Evolutionary conservation across 768 basidiomycete genomes (phyloP), one percentile per base, ranked within the genome.

Genomic region (Podaxis carcinomalis): DNA sequence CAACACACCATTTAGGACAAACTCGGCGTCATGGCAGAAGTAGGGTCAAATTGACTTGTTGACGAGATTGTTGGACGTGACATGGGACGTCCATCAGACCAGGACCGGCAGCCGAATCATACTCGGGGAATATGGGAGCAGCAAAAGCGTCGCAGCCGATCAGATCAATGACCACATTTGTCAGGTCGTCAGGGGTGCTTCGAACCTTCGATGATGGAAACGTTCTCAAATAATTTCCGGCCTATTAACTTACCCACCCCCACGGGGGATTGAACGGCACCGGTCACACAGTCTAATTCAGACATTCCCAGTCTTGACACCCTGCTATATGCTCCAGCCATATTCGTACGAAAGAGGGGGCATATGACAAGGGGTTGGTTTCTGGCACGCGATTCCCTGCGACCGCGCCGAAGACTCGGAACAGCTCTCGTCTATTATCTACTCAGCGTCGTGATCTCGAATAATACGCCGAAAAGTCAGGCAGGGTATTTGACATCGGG

Each of bases 261-360:
- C 54, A 57, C 56, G 42, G 56, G 44, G 42, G 56, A 57, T 28
- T 56, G 14, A 27, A 55, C 21, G 36, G 51, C 27, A 52, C 27
- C 25, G 32, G 32, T 52, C 51, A 52, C 51, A 36, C 51, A 36
- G 27, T 9, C 52, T n/a, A 44, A 14, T 44, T 44, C 39, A 42
- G 55, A 16, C n/a, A 28, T 56, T 56, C 50, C 42, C n/a, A 44
- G 42, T 56, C 11, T 44, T 56, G 13, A 14, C 7, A 40, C 55
- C 39, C 37, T 14, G 27, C 39, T 27, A 27, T 56, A 10, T 14
- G 5, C 27, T 16, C 40, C 11, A 56, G 55, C 13, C 55, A 56
- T 56, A 25, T 42, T 23, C 13, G 19, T 40, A 14, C 42, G 27
- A 42, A 6, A 2, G 3, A n/a, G 19, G 6, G 42, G 19, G 42